Evolutionary conservation across 768 basidiomycete species (phyloP), one percentile per base, ranked within the genome.

Genomic region (Hericium erinaceus): DNA sequence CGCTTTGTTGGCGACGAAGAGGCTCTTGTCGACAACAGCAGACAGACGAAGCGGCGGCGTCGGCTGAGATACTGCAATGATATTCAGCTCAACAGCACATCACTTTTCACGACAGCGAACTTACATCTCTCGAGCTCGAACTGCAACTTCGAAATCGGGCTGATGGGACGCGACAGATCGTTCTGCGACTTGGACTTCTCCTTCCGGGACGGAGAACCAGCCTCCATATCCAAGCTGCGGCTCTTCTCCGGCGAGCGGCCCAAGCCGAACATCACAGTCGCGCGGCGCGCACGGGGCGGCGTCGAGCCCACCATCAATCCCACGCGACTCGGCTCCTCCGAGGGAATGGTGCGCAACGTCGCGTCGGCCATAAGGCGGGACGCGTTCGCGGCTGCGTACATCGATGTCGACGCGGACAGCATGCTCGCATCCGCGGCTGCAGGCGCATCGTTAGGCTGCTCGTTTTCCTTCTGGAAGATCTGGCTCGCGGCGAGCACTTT

Each of bases 101-200:
- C 4, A 33, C 8, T 15, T 20, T 24, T 4, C 13, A 6, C 26
- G 6, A 44, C 26, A 16, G 38, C 24, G 11, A 18, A 69, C 85
- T 69, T 55, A 90, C 88, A 73, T 69, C 76, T 79, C 61, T 78
- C 75, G 15, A 88, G 68, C 64, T 90, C 86, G 37, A 83, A 75
- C 64, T 86, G 83, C 26, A 91, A 72, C 58, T 78, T 73, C 7
- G 81, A 74, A 44, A 89, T 67, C 28, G 87, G 85, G 22, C 80
- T 80, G 59, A 92, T 91, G 40, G 83, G 84, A 41, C 78, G 71
- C 46, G 83, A 76, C 26, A 90, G 64, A 60, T 87, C 82, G 28
- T 79, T 82, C 58, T 85, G 80, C 12, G 85, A 84, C 64, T 75
- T 79, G 57, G 80, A 82, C 73, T 85, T 86, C 67, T 84, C 84